Evolutionary conservation across 306 rosid genomes (phyloP).

Genomic region (Trifolium fragiferum): DNA sequence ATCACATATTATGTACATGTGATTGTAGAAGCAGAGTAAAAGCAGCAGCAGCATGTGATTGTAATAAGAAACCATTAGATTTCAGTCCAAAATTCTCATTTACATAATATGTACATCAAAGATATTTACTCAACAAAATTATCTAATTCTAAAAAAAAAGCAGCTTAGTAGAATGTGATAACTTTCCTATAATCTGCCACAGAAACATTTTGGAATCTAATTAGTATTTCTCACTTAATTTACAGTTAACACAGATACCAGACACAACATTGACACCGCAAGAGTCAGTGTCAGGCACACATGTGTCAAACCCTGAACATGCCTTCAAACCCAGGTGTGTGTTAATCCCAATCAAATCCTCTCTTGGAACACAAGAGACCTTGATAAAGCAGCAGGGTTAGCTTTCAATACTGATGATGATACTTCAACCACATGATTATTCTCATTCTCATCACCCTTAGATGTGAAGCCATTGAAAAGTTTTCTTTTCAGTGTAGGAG

Average conservation of each 20-base stretch:
- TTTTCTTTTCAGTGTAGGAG: conserved; percentile 56
- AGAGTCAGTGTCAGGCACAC: neutral
- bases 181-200: neutral
- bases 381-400: conserved; percentile 83
- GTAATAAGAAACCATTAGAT: conserved; percentile 37
- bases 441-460: conserved; percentile 52
- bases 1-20: too few species aligned
- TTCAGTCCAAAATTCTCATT: conserved; percentile 45
- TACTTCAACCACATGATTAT: conserved; percentile 48
- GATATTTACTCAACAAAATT: conserved; percentile 43
- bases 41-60: neutral
- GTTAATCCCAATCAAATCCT: conserved; percentile 48
- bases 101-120: conserved; percentile 46
- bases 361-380: conserved; percentile 73
- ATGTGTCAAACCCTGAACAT: neutral
- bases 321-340: neutral
- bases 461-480: conserved; percentile 54
- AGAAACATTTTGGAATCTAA: conserved; percentile 28
- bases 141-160: conserved; percentile 43
- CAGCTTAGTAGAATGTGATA: neutral
- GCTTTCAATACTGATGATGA: conserved; percentile 62
- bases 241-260: neutral
- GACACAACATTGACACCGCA: neutral
- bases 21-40: too few species aligned
- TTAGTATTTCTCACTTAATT: neutral